Base-by-base conservation (phyloP, 441 rosid species). In the Mallotus japonicus region DNA sequence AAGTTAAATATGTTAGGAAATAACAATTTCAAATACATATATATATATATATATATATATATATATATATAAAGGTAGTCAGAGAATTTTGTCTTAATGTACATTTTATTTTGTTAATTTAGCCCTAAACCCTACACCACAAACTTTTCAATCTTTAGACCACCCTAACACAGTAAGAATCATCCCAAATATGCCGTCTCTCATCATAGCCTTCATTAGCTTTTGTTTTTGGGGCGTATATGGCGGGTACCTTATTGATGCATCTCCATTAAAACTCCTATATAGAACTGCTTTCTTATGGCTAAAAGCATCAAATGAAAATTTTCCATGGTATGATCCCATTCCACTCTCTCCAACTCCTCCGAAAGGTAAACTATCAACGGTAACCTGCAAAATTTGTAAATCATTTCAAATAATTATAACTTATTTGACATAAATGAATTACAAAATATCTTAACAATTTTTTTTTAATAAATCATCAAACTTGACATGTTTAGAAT, bases 301-400 rank as follows among this genome's bases (percentile, higher is more conserved):
- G 80, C 89, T 87, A 58, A 89, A 89, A 20, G 87, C 78, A 4
- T 89, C 92, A 51, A 89, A 89, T 20, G 94, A 87, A 75, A 77
- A 88, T 74, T 89, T 88, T 11, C 92, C 94, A 15, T 89, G 94
- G 85, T 89, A 88, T 13, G 88, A 62, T 34, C 94, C 92, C 80
- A 82, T 83, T 69, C 94, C 92, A 19, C 94, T 89, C 78, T 86
- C 89, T 60, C 88, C 92, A 6, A 89, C 89, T 40, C 94, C 94
- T 55, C 94, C 94, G 65, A 89, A 88, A 0, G 94, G 94, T 59
- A 89, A 66, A 16, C 78, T 68, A 8, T 79, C 81, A 15, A 78
- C 78, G 0, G 87, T 76, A 19, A 86, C 83, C 94, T 89, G 85
- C 75, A 72, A 42, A 54, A 16, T 67, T 51, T 32, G 24, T 4